These are phyloP conservation scores for Eudorina sp. DNA, from an alignment of 139 green algal genomes.

Conservation along the genomic window DNA sequence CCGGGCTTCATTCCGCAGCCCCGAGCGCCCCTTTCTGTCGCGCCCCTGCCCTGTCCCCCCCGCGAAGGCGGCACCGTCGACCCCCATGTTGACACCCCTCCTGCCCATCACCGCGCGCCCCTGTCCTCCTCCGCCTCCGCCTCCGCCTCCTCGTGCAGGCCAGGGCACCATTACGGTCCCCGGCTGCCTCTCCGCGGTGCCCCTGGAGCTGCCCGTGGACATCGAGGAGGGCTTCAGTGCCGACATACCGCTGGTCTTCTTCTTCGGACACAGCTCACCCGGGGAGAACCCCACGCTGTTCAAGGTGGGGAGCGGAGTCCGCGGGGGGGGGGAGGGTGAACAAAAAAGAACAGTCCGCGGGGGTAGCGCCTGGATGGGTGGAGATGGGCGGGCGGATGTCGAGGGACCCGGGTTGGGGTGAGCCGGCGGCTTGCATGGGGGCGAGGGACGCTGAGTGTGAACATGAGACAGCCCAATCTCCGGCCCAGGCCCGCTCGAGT, in stretches of 20 bases:
- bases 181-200: conserved; percentile 86
- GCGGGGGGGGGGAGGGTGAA: background rate
- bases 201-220: conserved; percentile 86
- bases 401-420: background rate
- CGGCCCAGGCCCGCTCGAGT: too few species aligned
- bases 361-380: background rate
- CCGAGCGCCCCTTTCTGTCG: too few species aligned
- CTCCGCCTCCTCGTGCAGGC: conserved; percentile 53
- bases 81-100: too few species aligned
- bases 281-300: conserved; percentile 88
- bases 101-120: background rate
- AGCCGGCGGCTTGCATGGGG: too few species aligned
- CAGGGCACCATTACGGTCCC: conserved; percentile 90
- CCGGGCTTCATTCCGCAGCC: too few species aligned
- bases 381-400: background rate
- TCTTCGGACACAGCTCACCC: conserved; percentile 82
- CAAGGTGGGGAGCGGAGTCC: conserved; percentile 53
- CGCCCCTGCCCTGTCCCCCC: too few species aligned
- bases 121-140: background rate
- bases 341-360: too few species aligned
- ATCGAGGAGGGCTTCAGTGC: conserved; percentile 76
- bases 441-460: too few species aligned
- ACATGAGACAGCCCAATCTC: too few species aligned
- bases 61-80: too few species aligned
- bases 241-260: conserved; percentile 91